Evolutionary conservation across 345 rosid genomes (phyloP).

Genomic region (Aquilaria yunnanensis): DNA sequence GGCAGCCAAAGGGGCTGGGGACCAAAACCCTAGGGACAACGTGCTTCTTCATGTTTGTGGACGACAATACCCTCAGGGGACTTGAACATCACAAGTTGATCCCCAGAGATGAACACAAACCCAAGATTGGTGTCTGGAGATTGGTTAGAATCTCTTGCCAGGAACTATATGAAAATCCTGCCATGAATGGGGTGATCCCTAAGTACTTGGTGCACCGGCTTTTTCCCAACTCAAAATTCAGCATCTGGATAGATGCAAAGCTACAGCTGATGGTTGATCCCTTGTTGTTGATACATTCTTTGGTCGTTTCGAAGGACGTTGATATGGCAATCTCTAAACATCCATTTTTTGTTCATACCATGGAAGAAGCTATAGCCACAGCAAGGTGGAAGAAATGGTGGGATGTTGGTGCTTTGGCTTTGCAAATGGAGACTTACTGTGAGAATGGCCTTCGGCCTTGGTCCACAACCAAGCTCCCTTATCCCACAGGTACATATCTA

Average conservation of each 20-base stretch:
- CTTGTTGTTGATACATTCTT: constrained; percentile 57
- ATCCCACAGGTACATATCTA: constrained; percentile 54
- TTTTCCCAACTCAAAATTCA: constrained; percentile 74
- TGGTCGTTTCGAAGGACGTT: constrained; percentile 37
- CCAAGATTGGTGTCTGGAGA: constrained; percentile 65
- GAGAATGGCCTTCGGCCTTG: constrained; percentile 80
- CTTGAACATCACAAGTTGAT: constrained; percentile 42
- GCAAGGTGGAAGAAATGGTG: constrained; percentile 95
- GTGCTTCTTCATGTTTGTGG: constrained; percentile 92
- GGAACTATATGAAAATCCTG: constrained; percentile 54
- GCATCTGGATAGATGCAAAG: constrained; percentile 91
- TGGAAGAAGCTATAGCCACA: constrained; percentile 97
- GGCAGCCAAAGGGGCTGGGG: constrained; percentile 83
- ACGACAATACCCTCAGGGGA: constrained; percentile 45
- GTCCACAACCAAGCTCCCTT: constrained; percentile 61
- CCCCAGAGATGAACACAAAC: constrained; percentile 14
- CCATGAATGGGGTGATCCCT: constrained; percentile 90
- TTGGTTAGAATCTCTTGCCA: constrained; percentile 23
- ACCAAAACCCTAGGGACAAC: constrained; percentile 43
- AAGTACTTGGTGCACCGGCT: constrained; percentile 75
- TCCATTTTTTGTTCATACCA: constrained; percentile 58
- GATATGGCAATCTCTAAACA: constrained; percentile 86
- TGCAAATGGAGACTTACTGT: constrained; percentile 90
- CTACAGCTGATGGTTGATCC: constrained; percentile 84
- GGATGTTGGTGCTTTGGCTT: constrained; percentile 47